A percentile compares a stretch with the other conserved stretches of the same genome.
Conservation (phyloP, 2,329 filamentous ascomycete species). For the Aspergillus alliaceus region DNA sequence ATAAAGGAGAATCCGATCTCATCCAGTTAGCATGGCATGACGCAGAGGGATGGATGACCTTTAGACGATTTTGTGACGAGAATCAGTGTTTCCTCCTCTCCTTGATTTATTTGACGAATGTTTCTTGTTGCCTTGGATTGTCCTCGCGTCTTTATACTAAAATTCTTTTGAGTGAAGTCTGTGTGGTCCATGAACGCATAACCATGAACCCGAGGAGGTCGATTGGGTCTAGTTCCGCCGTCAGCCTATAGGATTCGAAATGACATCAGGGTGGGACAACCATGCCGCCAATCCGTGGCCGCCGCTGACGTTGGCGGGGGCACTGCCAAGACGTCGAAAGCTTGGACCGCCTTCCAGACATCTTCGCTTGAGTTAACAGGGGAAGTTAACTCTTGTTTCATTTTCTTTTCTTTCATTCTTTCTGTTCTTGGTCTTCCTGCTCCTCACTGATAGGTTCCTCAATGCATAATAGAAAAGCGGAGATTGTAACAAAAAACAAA, state of each 20-base stretch:
- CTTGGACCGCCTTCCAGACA: slow-evolving; percentile 15
- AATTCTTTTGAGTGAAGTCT: no score
- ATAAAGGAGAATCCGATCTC: background rate
- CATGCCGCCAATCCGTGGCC: slow-evolving; percentile 12
- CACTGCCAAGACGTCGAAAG: slow-evolving; percentile 11
- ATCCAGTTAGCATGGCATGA: background rate
- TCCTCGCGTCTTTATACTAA: background rate
- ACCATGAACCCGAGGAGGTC: slow-evolving; percentile 9
- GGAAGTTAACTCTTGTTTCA: no score
- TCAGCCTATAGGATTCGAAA: background rate
- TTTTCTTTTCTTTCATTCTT: no score
- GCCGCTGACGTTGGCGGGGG: slow-evolving; percentile 17
- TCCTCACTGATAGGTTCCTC: no score
- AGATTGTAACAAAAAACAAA: no score
- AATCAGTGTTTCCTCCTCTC: background rate
- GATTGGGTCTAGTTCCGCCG: slow-evolving; percentile 3
- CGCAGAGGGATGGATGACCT: background rate
- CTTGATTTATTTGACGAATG: no score
- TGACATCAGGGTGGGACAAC: slow-evolving; percentile 13
- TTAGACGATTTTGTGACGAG: background rate
- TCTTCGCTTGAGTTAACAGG: background rate
- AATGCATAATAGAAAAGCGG: no score
- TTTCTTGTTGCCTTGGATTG: background rate
- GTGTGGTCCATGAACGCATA: slow-evolving; percentile 2
- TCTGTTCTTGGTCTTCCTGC: no score